A percentile compares a stretch with the other conserved stretches of the same genome.
Conservation (phyloP, 805 yeast species). For the Starmerella vitae region DNA sequence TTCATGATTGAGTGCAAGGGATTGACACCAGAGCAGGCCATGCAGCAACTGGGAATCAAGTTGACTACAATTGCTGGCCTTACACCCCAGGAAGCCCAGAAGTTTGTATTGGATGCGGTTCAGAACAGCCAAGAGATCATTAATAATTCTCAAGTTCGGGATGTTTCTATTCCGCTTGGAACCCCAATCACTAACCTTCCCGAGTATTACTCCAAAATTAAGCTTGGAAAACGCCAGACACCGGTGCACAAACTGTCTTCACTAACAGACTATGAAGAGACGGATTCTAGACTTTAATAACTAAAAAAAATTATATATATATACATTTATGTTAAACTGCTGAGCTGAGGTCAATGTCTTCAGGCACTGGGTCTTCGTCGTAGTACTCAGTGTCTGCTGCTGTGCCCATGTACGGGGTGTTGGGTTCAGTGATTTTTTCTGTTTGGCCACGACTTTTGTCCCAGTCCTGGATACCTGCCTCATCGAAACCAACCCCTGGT, state of each 20-base stretch:
- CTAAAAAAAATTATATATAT: background rate
- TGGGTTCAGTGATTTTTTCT: conserved; percentile 21
- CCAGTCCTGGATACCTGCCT: conserved; percentile 19
- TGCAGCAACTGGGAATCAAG: conserved; percentile 7
- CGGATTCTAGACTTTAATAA: conserved; percentile 8
- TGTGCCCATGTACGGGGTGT: conserved; percentile 23
- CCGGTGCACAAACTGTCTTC: conserved; percentile 7
- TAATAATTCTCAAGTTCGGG: background rate
- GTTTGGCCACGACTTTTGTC: conserved; percentile 22
- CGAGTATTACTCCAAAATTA: conserved; percentile 6
- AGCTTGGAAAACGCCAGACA: conserved; percentile 7
- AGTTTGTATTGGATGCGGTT: conserved; percentile 18
- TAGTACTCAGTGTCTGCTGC: conserved; percentile 24
- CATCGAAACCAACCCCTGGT: conserved; percentile 17
- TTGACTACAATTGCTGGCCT: conserved; percentile 18
- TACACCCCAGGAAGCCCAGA: conserved; percentile 22
- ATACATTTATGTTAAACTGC: background rate
- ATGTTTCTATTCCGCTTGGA: conserved; percentile 2
- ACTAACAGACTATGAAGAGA: conserved; percentile 8
- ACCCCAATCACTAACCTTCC: conserved; percentile 3
- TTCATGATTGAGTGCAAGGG: conserved; percentile 14
- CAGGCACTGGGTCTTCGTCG: conserved; percentile 22
- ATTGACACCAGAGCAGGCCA: conserved; percentile 13
- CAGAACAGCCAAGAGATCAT: conserved; percentile 3
- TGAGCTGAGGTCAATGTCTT: conserved; percentile 14